Evolutionary conservation across 2,329 filamentous ascomycete species (phyloP), one percentile per base, ranked within the genome.

Genomic region (Scleromitrula shiraiana): DNA sequence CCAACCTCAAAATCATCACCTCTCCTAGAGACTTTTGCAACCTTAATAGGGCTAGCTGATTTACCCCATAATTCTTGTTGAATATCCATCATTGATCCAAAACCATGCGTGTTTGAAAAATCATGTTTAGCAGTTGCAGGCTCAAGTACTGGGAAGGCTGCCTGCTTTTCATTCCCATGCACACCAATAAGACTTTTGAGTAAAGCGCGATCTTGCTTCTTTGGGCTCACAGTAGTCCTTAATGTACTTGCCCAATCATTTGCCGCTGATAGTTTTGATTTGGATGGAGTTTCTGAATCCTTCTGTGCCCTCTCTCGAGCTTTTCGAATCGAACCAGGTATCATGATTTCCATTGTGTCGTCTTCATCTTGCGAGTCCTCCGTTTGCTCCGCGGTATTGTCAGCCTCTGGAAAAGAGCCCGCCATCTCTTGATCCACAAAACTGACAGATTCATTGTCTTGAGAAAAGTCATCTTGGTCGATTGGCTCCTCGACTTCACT

Each of bases 171-270:
- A 24, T 60, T 54, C 9, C 55, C 61, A 44, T 60, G 50, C 24
- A 57, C 35, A 45, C 63, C 57, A 43, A 61, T 59, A 68, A 77
- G 61, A 22, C 73, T 75, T 59, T 73, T 75, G 33, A 83, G 74
- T 27, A 93, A 72, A 23, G 83, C 83, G 50, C 91, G 86, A 69
- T 96, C 86, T 61, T 93, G 84, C 71, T 97, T 97, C 62, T 87
- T 82, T 5, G 93, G 91, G 61, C 88, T 95, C 58, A 97, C 88
- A 5, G 93, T 97, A 57, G 89, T 89, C 65, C 89, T 87, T 54
- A 98, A 75, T 70, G 96, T 90, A 58, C 93, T 85, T 57, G 89
- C 85, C 93, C 93, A 98, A 64, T 95, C 85, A 51, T 90, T 87
- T 46, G 83, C 86, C 30, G 59, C 55, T 29, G 77, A 72, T 50